Evolutionary conservation across 2,329 filamentous ascomycete genomes (phyloP).

Genomic region (Chrysoporthe deuterocubensis): DNA sequence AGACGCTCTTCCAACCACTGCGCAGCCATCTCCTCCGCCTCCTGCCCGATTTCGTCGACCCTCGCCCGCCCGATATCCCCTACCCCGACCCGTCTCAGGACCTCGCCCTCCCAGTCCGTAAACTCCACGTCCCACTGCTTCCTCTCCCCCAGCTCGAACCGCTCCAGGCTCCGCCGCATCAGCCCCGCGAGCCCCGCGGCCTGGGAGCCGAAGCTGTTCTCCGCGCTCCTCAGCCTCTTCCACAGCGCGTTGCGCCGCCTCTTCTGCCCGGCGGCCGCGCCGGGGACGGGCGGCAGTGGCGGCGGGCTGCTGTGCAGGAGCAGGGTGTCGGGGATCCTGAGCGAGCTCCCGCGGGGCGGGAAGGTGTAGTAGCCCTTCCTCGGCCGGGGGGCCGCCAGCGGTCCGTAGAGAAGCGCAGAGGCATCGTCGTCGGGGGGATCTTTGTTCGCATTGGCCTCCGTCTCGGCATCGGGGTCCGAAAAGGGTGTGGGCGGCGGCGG

Average conservation of each 20-base stretch:
- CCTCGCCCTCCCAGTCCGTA: constrained; percentile 40
- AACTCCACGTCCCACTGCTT: constrained; percentile 46
- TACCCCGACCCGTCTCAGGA: constrained; percentile 43
- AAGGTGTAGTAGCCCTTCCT: constrained; percentile 51
- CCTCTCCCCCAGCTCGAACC: constrained; percentile 49
- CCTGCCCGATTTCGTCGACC: constrained; percentile 8
- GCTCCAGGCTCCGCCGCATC: constrained; percentile 55
- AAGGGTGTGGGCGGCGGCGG: constrained; percentile 13
- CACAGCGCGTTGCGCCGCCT: constrained; percentile 21
- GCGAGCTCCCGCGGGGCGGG: constrained; percentile 51
- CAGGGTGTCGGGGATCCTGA: constrained; percentile 54
- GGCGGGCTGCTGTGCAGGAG: constrained; percentile 49
- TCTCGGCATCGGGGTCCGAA: constrained; percentile 8
- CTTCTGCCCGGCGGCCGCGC: constrained; percentile 29
- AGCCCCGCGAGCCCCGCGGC: constrained; percentile 50
- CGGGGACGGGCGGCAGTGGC: constrained; percentile 21
- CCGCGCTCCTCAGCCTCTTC: constrained; percentile 29
- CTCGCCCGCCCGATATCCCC: constrained; percentile 42
- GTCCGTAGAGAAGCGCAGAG: not conserved
- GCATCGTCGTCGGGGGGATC: not conserved
- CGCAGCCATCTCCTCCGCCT: constrained; percentile 18
- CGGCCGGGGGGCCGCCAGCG: constrained; percentile 35
- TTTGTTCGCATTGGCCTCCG: constrained; percentile 5
- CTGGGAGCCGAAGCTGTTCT: constrained; percentile 52
- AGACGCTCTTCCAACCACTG: constrained; percentile 25